Evolutionary conservation across 371 early-diverging fungal species (phyloP).

Genomic region (Mucor sp.): DNA sequence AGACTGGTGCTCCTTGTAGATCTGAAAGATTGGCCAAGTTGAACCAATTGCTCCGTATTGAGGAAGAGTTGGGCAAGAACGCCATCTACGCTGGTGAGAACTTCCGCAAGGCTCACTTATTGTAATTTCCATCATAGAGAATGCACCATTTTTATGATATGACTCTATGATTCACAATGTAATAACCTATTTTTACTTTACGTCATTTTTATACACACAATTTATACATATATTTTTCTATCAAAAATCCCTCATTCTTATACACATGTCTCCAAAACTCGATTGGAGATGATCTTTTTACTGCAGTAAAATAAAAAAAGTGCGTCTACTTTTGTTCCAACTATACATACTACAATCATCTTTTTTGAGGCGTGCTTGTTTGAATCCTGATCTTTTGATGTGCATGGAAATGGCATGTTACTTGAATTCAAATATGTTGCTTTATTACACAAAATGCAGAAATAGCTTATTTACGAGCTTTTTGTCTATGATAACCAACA

Average conservation of each 20-base stretch:
- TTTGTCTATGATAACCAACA: neutral
- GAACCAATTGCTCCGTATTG: conserved; percentile 97
- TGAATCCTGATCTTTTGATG: neutral
- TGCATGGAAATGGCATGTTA: neutral
- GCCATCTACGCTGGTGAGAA: conserved; percentile 92
- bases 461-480: neutral
- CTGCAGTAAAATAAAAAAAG: conserved; percentile 3
- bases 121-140: conserved; percentile 36
- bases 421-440: neutral
- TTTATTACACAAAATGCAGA: neutral
- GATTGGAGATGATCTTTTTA: neutral
- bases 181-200: neutral
- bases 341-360: neutral
- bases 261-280: neutral
- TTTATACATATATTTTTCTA: neutral
- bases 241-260: neutral
- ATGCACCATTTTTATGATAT: conserved; percentile 4
- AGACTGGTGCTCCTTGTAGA: conserved; percentile 99
- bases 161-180: neutral
- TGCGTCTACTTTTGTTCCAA: neutral
- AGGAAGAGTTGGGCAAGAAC: conserved; percentile 81
- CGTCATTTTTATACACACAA: neutral
- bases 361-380: neutral
- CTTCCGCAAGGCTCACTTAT: conserved; percentile 82
- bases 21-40: conserved; percentile 98